phyloP scores from a whole-genome alignment of 306 rosid species.

The Vachellia collinsii region DNA sequence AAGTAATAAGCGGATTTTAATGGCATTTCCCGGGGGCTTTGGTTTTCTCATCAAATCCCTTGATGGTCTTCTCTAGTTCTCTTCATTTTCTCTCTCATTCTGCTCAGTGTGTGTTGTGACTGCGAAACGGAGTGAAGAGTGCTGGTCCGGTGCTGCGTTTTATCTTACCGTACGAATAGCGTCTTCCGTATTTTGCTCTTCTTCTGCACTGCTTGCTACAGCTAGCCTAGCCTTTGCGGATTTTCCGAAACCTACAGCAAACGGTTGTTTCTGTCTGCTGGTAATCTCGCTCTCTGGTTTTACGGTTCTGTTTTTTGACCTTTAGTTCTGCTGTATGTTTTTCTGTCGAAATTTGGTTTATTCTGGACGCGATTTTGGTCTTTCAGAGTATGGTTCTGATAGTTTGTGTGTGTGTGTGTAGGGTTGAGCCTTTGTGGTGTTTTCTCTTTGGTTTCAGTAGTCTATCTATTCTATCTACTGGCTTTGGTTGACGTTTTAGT shows the following conservation, averaged over 20 bases:
- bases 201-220: neutral
- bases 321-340: neutral
- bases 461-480: slow-evolving; percentile 37
- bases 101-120: neutral
- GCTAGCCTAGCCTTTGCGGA: neutral
- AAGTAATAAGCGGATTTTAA: too few relatives aligned
- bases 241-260: neutral
- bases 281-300: slow-evolving; percentile 27
- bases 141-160: neutral
- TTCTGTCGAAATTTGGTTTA: neutral
- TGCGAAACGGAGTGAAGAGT: neutral
- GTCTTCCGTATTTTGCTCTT: neutral
- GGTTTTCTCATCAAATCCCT: neutral
- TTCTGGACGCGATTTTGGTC: neutral
- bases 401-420: neutral
- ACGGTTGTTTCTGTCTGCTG: neutral
- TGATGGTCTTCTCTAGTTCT: neutral
- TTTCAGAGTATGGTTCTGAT: neutral
- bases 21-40: too few relatives aligned
- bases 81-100: neutral
- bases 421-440: neutral
- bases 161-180: neutral
- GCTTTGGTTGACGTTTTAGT: neutral
- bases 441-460: neutral
- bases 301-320: slow-evolving; percentile 26